phyloP scores from a whole-genome alignment of 2,329 filamentous ascomycete species.

The Epichloe coenophiala region DNA sequence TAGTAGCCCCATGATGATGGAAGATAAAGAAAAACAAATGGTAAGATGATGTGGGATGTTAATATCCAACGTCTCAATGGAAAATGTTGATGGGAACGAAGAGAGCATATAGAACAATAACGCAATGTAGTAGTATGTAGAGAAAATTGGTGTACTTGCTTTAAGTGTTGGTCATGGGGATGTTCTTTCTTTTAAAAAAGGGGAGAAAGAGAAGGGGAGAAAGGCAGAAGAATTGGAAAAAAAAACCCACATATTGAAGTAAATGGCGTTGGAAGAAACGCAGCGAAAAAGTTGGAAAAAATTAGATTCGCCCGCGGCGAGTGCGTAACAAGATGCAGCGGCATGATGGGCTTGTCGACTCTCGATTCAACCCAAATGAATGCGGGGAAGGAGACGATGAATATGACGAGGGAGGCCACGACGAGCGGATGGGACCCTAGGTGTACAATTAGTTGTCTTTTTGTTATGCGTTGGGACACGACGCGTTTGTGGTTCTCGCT shows the following conservation, averaged over 20 bases:
- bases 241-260: constrained; percentile 41
- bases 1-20: not conserved
- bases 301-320: constrained; percentile 44
- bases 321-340: constrained; percentile 35
- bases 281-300: constrained; percentile 38
- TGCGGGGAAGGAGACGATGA: constrained; percentile 31
- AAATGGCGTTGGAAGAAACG: constrained; percentile 40
- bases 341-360: constrained; percentile 45
- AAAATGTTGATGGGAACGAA: too few species aligned
- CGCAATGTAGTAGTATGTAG: too few species aligned
- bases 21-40: not conserved
- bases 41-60: not conserved
- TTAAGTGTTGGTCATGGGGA: too few species aligned
- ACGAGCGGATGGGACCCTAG: constrained; percentile 46
- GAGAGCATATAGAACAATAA: too few species aligned
- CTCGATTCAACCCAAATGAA: constrained; percentile 39
- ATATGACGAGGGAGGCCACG: constrained; percentile 35
- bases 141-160: too few species aligned
- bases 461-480: not conserved
- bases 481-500: not conserved
- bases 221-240: not conserved
- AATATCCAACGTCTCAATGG: too few species aligned
- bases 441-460: not conserved
- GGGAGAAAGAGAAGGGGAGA: not conserved
- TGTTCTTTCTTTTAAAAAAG: not conserved